Percentiles rank a stretch among this genome's conserved stretches.
phyloP scores from a whole-genome alignment of 2,329 filamentous ascomycete genomes.

The Cadophora luteo-olivacea region DNA sequence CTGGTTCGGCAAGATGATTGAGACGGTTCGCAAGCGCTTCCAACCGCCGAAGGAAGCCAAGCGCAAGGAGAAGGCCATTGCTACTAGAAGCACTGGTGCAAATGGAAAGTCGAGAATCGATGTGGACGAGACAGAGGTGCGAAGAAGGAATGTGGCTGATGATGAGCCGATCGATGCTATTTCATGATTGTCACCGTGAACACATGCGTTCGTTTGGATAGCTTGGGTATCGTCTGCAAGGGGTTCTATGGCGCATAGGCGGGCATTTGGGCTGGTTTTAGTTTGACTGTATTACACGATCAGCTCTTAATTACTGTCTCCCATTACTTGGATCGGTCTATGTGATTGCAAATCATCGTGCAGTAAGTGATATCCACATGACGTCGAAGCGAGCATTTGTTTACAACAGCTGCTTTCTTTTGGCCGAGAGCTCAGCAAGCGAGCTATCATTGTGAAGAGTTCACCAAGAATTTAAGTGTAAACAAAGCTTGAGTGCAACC shows the following conservation, averaged over 20 bases:
- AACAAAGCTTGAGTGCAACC: too few relatives aligned
- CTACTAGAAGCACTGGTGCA: slow-evolving; percentile 38
- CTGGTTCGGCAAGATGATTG: slow-evolving; percentile 90
- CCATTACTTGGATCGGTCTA: background rate
- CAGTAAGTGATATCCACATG: background rate
- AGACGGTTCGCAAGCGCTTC: slow-evolving; percentile 79
- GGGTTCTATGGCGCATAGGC: background rate
- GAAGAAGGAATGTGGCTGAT: slow-evolving; percentile 40
- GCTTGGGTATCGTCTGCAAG: background rate
- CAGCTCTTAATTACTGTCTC: background rate
- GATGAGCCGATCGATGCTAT: slow-evolving; percentile 34
- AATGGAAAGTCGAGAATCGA: slow-evolving; percentile 41
- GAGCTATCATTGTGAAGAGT: background rate
- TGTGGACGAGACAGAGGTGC: slow-evolving; percentile 43
- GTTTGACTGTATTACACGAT: slow-evolving; percentile 4
- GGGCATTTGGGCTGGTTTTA: background rate
- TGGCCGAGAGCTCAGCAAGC: background rate
- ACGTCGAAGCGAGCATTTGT: background rate
- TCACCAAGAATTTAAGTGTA: too few relatives aligned
- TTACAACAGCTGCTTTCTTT: background rate
- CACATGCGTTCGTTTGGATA: background rate
- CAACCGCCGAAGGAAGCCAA: slow-evolving; percentile 53
- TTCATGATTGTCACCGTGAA: slow-evolving; percentile 19
- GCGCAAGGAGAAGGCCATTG: slow-evolving; percentile 42
- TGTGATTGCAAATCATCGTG: background rate